These are phyloP conservation scores for Pyracantha coccinea DNA, from an alignment of 331 rosid genomes.

Conservation along the genomic window DNA sequence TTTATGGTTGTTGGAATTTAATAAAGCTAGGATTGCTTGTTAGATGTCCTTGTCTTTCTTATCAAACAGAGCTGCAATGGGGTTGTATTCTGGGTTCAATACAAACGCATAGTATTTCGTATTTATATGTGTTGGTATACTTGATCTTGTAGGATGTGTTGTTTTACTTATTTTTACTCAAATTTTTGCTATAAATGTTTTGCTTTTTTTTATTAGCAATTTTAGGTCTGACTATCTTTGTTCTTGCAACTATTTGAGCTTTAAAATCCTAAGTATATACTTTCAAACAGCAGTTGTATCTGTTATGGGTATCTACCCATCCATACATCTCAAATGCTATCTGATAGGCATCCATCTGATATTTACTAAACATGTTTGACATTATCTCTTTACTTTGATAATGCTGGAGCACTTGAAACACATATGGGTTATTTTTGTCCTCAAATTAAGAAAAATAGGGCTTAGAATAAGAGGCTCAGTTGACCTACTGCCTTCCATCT, in stretches of 20 bases:
- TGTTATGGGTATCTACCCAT: background rate
- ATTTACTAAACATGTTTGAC: background rate
- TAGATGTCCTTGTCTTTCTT: background rate
- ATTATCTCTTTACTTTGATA: background rate
- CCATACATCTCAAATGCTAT: background rate
- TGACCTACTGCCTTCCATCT: background rate
- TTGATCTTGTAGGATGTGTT: background rate
- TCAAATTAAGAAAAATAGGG: background rate
- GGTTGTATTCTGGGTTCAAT: background rate
- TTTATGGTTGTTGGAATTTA: background rate
- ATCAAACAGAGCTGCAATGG: background rate
- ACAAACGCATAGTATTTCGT: background rate
- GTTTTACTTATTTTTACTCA: background rate
- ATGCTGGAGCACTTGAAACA: background rate
- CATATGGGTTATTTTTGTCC: background rate
- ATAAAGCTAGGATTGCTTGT: background rate
- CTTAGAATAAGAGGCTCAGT: background rate
- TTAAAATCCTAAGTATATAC: background rate
- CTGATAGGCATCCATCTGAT: background rate
- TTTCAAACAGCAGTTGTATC: background rate
- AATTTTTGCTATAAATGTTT: background rate
- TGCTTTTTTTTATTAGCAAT: too few species aligned
- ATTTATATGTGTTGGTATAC: background rate
- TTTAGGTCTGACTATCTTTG: background rate
- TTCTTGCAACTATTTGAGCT: background rate